Evolutionary conservation across 805 yeast species (phyloP), one percentile per base, ranked within the genome.

Genomic region (Metschnikowia lunata): DNA sequence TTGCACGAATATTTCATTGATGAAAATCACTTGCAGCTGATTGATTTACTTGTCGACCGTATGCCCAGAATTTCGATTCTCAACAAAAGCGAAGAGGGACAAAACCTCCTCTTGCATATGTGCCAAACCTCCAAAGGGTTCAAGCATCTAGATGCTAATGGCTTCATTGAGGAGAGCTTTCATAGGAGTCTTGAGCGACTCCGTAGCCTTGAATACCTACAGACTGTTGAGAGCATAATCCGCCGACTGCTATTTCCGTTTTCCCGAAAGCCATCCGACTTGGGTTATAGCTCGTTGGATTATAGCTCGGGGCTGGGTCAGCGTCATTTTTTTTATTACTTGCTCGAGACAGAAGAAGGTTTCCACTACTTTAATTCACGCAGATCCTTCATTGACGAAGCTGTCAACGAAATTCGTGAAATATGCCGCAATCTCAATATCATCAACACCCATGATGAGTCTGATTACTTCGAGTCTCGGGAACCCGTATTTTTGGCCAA

Each of bases 291-390:
- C 30, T 28, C 30, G 30, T 8, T 8, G 31, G n/a, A 29, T 12
- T 18, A 26, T n/a, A 29, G 18, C 1, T 8, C 36, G 14, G 40
- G 40, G 9, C 33, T 31, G 7, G 36, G 41, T 8, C 39, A 45
- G 37, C 48, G 75, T 26, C 90, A 87, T 58, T 86, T 91, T 54
- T 88, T 87, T 62, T 86, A 88, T 12, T 87, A 83, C 54, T 68
- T 91, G 37, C 84, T 88, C 1, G 78, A 83, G 42, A 88, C 97
- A 0, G 84, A 78, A 46, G 91, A 86, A 46, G 98, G 98, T 0
- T 71, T 87, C 42, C 71, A 72, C 26, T 66, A 83, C 39, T 71
- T 91, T 37, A 71, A 76, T 15, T 45, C 54, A 33, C 49, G 51
- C 26, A 44, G 55, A 28, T 67, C 75, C 30, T 73, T 71, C 40